Evolutionary conservation across 2,329 filamentous ascomycete genomes (phyloP), one percentile per base, ranked within the genome.

Genomic region (Botrytis deweyae): DNA sequence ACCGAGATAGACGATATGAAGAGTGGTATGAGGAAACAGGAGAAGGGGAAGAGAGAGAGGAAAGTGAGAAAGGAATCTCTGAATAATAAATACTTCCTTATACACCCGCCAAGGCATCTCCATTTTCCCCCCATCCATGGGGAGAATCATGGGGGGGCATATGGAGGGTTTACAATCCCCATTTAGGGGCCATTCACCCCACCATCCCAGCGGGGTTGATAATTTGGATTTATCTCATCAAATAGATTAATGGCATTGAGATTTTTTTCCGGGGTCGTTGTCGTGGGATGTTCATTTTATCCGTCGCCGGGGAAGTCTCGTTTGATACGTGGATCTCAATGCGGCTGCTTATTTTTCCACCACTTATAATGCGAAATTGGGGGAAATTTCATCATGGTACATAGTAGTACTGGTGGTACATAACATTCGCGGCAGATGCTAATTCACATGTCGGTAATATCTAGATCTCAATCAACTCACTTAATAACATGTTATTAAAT

Each of bases 311-410:
- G n/a, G 18, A 40, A 40, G 25, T 49, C 42, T 33, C 25, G 16
- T 73, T 49, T 69, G 55, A 72, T 72, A 69, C 52, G 70, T 68
- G 52, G 62, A 46, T 61, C n/a, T 59, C 42, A 7, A 42, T 40
- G 55, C 64, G 71, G 71, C 33, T 29, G 33, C 33, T 44, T 62
- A 62, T 62, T 73, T 72, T 73, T 69, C 71, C 71, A 73, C 71
- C 71, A 73, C 38, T 73, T 38, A 73, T 8, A 59, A 33, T 12
- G 46, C 33, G 18, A 20, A 0, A n/a, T 33, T n/a, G 5, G 36
- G 22, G 20, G 20, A 22, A 61, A 46, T 59, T 59, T 59, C 33
- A 52, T 25, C 65, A 55, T 22, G 46, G 22, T 14, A 40, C 25
- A 55, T 68, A 22, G 46, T 18, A 25, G 4, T 22, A 25, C 52